phyloP scores from a whole-genome alignment of 176 grass and related monocot genomes.

The Ananas comosus region DNA sequence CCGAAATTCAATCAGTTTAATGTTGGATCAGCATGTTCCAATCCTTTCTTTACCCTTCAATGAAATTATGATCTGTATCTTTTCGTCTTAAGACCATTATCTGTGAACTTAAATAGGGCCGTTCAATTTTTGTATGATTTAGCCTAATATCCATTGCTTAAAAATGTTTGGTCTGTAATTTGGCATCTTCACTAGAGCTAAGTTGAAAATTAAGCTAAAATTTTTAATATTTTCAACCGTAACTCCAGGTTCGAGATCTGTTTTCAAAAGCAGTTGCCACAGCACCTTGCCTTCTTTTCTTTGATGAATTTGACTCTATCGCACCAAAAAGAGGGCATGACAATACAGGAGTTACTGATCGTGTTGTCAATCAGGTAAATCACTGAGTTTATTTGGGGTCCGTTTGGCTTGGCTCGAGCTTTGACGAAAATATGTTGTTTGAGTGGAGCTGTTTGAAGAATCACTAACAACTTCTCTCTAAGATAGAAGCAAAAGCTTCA shows the following conservation, averaged over 20 bases:
- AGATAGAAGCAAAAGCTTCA: background rate
- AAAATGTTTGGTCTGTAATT: background rate
- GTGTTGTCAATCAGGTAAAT: constrained; percentile 94
- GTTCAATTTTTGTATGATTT: background rate
- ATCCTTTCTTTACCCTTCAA: background rate
- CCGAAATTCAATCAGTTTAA: background rate
- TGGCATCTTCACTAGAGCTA: background rate
- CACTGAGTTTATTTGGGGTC: too few species aligned
- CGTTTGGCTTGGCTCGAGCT: background rate
- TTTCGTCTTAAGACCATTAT: too few species aligned
- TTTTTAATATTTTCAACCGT: background rate
- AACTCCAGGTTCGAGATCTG: constrained; percentile 73
- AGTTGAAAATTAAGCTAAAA: background rate
- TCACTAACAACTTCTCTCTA: too few species aligned
- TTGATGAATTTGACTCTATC: constrained; percentile 96
- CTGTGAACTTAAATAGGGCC: too few species aligned
- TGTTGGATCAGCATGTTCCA: background rate
- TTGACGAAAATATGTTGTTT: too few species aligned
- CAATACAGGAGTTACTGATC: constrained; percentile 86
- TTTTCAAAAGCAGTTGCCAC: constrained; percentile 84
- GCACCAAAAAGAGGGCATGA: constrained; percentile 82
- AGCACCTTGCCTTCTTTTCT: constrained; percentile 86
- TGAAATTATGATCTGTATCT: background rate
- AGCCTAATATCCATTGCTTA: background rate
- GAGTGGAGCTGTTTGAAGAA: too few species aligned